Evolutionary conservation across 2,329 filamentous ascomycete genomes (phyloP).

Genomic region (Trichoderma oligosporum): DNA sequence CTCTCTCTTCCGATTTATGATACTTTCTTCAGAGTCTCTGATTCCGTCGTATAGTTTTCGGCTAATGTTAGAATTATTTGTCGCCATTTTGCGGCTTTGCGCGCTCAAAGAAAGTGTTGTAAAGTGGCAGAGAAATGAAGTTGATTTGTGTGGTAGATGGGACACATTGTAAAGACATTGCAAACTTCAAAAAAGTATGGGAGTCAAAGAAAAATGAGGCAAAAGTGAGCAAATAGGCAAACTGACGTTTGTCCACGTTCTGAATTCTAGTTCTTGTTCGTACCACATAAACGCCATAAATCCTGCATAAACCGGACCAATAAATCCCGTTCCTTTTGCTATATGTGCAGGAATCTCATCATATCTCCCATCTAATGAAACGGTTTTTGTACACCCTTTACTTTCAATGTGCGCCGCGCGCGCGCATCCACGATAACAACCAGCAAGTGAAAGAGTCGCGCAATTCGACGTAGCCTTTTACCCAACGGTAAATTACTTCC

Average conservation of each 20-base stretch:
- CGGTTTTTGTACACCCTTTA: conserved; percentile 3
- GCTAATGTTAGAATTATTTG: neutral
- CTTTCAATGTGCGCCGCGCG: neutral
- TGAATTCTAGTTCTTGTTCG: conserved; percentile 17
- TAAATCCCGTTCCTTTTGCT: conserved; percentile 14
- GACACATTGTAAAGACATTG: neutral
- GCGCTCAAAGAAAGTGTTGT: neutral
- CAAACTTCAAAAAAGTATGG: neutral
- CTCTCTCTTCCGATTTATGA: conserved; percentile 21
- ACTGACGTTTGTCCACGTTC: conserved; percentile 7
- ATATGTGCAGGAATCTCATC: conserved; percentile 11
- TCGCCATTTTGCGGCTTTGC: neutral
- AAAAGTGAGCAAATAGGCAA: conserved; percentile 16
- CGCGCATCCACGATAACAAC: neutral
- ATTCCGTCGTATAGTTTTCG: neutral
- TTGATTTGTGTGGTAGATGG: neutral
- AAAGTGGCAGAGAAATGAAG: neutral
- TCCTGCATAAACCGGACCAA: conserved; percentile 16
- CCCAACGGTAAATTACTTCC: neutral
- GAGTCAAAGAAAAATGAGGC: conserved; percentile 1
- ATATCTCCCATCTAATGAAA: conserved; percentile 18
- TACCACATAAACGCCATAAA: conserved; percentile 20
- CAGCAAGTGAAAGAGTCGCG: neutral
- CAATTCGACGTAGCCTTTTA: neutral
- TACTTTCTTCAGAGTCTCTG: conserved; percentile 5